phyloP scores from a whole-genome alignment of 2,329 filamentous ascomycete genomes.

The Epicoccum nigrum region DNA sequence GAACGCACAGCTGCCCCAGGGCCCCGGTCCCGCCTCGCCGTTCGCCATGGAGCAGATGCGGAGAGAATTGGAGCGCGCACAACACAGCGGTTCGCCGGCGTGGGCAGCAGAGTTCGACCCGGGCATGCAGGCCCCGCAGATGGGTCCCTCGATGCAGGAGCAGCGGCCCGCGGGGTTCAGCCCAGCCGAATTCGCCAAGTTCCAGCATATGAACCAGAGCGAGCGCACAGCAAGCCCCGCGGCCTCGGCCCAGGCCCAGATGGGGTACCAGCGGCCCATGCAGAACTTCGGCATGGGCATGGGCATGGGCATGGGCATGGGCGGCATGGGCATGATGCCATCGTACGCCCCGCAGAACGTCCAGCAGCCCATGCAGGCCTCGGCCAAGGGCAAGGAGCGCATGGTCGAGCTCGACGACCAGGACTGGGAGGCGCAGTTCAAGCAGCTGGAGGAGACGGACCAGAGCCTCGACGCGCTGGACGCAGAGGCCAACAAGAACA shows the following conservation, averaged over 20 bases:
- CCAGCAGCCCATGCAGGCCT: conserved; percentile 53
- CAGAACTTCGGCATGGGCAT: conserved; percentile 46
- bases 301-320: conserved; percentile 62
- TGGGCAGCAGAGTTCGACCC: conserved; percentile 71
- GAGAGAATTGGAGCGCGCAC: conserved; percentile 64
- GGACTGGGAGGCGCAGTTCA: conserved; percentile 97
- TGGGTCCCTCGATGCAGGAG: conserved; percentile 72
- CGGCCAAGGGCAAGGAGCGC: conserved; percentile 78
- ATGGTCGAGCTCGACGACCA: conserved; percentile 91
- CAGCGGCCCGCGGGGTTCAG: conserved; percentile 65
- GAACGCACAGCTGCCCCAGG: conserved; percentile 65
- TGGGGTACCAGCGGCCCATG: conserved; percentile 63
- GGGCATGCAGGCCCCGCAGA: conserved; percentile 65
- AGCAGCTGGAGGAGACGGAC: conserved; percentile 77
- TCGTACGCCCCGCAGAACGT: conserved; percentile 53
- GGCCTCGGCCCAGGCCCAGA: conserved; percentile 48
- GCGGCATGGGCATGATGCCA: conserved; percentile 58
- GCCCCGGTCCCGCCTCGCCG: conserved; percentile 58
- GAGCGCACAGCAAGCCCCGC: conserved; percentile 67
- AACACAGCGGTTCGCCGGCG: conserved; percentile 60
- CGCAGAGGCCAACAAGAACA: conserved; percentile 71
- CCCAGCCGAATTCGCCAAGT: conserved; percentile 84
- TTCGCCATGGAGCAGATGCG: conserved; percentile 73
- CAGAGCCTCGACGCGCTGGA: conserved; percentile 59
- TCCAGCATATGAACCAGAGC: conserved; percentile 69